Percentiles rank a stretch among this genome's conserved stretches.
Evolutionary conservation across 1,284 basidiomycete species (phyloP).

Genomic region (Ceratobasidium sp.): DNA sequence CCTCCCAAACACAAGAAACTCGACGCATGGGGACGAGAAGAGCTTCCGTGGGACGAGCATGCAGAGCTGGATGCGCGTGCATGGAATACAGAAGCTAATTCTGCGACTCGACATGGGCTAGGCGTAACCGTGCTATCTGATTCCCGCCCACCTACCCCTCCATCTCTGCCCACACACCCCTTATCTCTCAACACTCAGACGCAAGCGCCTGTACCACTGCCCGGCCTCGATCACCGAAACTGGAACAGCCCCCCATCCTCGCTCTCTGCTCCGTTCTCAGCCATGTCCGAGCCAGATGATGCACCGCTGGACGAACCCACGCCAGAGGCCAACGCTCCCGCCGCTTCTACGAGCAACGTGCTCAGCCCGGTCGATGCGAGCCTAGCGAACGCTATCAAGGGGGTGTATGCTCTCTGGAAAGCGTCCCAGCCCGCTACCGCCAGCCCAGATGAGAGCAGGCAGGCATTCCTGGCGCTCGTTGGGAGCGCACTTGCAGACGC

Average conservation of each 20-base stretch:
- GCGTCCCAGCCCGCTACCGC: slow-evolving; percentile 5
- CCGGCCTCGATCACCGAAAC: slow-evolving; percentile 30
- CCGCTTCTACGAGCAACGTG: not conserved
- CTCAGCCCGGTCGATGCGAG: slow-evolving; percentile 14
- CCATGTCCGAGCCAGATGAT: slow-evolving; percentile 35
- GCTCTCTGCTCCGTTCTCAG: slow-evolving; percentile 34
- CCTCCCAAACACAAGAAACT: slow-evolving; percentile 26
- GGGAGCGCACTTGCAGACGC: slow-evolving; percentile 15
- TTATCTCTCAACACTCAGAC: slow-evolving; percentile 18
- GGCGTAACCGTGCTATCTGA: slow-evolving; percentile 27
- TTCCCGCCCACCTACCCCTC: slow-evolving; percentile 31
- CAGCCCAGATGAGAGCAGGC: slow-evolving; percentile 24
- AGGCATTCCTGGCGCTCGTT: slow-evolving; percentile 28
- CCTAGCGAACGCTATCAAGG: slow-evolving; percentile 22
- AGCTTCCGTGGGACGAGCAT: slow-evolving; percentile 23
- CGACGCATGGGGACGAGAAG: slow-evolving; percentile 38
- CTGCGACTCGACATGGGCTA: slow-evolving; percentile 18
- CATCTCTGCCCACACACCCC: not conserved
- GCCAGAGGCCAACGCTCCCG: not conserved
- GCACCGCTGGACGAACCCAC: slow-evolving; percentile 25
- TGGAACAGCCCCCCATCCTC: slow-evolving; percentile 40
- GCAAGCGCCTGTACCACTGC: slow-evolving; percentile 16
- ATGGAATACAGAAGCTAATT: slow-evolving; percentile 9
- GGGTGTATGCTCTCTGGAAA: slow-evolving; percentile 38
- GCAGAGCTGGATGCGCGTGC: slow-evolving; percentile 6